Conservation (phyloP, 176 grass and related monocot genomes). For the Themeda triandra region DNA sequence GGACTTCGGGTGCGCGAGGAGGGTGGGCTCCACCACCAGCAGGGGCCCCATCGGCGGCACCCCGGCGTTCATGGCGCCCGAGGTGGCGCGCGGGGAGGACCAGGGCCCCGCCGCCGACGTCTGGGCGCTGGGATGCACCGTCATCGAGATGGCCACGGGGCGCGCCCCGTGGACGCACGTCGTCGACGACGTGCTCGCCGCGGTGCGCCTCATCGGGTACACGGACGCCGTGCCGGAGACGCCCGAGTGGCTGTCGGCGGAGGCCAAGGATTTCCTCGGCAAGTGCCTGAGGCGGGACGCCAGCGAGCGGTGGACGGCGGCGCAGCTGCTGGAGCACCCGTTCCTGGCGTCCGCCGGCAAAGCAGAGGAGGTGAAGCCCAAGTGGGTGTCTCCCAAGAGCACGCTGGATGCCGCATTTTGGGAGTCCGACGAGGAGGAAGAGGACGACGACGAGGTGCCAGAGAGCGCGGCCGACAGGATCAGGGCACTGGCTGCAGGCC, state of each 20-base stretch:
- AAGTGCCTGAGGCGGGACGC: constrained; percentile 62
- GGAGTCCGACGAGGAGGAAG: constrained; percentile 47
- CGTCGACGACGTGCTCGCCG: constrained; percentile 36
- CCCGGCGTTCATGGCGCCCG: constrained; percentile 91
- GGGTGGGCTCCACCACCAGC: background rate
- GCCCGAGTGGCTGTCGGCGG: constrained; percentile 53
- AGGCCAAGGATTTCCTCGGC: constrained; percentile 65
- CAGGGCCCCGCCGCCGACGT: constrained; percentile 66
- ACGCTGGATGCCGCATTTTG: constrained; percentile 60
- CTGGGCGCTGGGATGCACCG: constrained; percentile 74
- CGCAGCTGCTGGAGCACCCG: constrained; percentile 61
- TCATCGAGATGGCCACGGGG: constrained; percentile 82
- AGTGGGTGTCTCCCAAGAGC: constrained; percentile 87
- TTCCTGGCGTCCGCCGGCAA: constrained; percentile 39
- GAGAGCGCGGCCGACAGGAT: constrained; percentile 42
- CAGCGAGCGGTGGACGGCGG: constrained; percentile 53
- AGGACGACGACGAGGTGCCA: background rate
- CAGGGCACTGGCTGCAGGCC: constrained; percentile 2
- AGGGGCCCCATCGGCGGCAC: constrained; percentile 51
- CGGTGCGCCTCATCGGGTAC: constrained; percentile 69
- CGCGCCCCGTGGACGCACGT: constrained; percentile 44
- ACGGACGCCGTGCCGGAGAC: constrained; percentile 47
- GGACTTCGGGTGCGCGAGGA: constrained; percentile 70
- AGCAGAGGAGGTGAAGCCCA: constrained; percentile 48
- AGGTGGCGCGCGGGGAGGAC: constrained; percentile 81